Base-by-base conservation (phyloP, 2,329 filamentous ascomycete species). In the Sphaerulina musiva region DNA sequence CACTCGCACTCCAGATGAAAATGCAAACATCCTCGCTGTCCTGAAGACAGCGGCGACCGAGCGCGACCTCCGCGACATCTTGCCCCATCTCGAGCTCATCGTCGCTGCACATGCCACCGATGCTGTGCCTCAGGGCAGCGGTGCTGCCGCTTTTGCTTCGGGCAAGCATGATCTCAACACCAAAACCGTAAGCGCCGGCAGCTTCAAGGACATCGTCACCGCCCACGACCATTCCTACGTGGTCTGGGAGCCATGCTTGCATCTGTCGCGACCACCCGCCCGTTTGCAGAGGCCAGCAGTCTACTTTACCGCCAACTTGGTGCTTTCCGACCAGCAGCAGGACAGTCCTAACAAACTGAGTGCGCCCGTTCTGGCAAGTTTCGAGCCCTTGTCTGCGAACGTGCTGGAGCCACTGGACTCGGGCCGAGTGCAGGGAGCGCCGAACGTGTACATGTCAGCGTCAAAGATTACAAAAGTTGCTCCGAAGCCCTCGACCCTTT, bases 391-490 rank as follows among this genome's bases (percentile, higher is more conserved):
- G 6, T 84, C 86, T 1, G 76, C 88, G 58, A 93, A 92, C 68
- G 75, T 92, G n/a, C 79, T 93, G 11, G 84, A 87, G 65, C 80
- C 87, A 2, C 87, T 92, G 57, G 77, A 79, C 49, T 76, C 76
- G 57, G 87, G 90, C 65, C 80, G 83, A 20, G 55, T 56, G 1
- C 56, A 64, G 20, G 38, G 42, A 11, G 47, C 50, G 38, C 73
- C 82, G 26, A 77, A 78, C 60, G 85, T 87, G 45, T 80, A 81
- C 31, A 75, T 93, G 2, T 89, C 87, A 8, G 86, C 87, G 4
- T 76, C 86, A 56, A 78, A 87, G 46, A 86, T 92, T 34, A 89
- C 85, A 41, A 81, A 85, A 58, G 85, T 91, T 4, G 82, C 84
- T 6, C 87, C 86, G 4, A 77, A 81, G 41, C 82, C 83, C 2